phyloP scores from a whole-genome alignment of 164 flowering plant species.

The Vitis riparia region DNA sequence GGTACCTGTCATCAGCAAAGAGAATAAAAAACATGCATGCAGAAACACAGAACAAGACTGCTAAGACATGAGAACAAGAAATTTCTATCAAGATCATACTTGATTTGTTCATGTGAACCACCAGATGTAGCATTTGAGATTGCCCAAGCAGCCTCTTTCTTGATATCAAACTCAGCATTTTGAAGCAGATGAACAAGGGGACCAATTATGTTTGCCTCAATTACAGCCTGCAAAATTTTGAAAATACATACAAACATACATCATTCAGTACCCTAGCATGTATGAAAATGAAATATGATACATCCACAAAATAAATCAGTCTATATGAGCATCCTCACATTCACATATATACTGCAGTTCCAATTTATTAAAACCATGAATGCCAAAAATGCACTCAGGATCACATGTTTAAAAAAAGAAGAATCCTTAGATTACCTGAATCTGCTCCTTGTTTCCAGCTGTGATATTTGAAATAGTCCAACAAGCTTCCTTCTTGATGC shows the following conservation, averaged over 20 bases:
- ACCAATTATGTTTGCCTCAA: slow-evolving; percentile 49
- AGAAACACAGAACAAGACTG: background rate
- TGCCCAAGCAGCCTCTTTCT: slow-evolving; percentile 74
- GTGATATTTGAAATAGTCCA: slow-evolving; percentile 59
- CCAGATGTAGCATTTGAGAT: slow-evolving; percentile 69
- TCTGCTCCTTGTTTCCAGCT: slow-evolving; percentile 60
- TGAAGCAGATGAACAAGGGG: slow-evolving; percentile 55
- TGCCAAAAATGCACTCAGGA: background rate
- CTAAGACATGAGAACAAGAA: background rate
- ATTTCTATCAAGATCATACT: slow-evolving; percentile 29
- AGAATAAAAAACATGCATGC: background rate
- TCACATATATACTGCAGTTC: background rate
- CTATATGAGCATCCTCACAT: no score
- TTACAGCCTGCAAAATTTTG: slow-evolving; percentile 38
- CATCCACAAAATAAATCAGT: no score
- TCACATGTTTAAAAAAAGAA: background rate
- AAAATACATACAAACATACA: background rate
- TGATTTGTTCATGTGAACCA: slow-evolving; percentile 59
- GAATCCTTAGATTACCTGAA: slow-evolving; percentile 35
- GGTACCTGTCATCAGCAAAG: slow-evolving; percentile 26
- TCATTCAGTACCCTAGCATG: background rate
- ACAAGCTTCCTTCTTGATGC: slow-evolving; percentile 57
- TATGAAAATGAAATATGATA: background rate
- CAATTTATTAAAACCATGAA: background rate
- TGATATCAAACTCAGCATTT: slow-evolving; percentile 67